These are phyloP conservation scores for Phenoliferia sp. DNA, from an alignment of 1,284 basidiomycete genomes.

Conservation along the genomic window DNA sequence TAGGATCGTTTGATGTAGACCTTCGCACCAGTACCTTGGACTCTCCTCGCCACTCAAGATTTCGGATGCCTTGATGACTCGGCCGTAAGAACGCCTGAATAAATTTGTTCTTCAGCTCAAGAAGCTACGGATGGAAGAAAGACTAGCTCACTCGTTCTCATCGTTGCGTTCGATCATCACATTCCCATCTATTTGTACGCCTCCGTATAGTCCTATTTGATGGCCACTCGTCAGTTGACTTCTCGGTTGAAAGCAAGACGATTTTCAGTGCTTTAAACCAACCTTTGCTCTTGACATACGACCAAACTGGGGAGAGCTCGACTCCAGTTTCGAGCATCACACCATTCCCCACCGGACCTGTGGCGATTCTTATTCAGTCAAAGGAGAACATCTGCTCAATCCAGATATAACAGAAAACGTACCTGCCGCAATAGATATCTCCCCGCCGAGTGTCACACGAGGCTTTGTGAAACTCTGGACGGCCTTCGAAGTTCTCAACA, in stretches of 20 bases:
- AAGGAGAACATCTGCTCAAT: not conserved
- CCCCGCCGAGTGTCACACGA: slow-evolving; percentile 35
- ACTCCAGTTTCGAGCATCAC: slow-evolving; percentile 38
- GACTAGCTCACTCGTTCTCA: slow-evolving; percentile 27
- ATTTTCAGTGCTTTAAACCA: not conserved
- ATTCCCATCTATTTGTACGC: slow-evolving; percentile 40
- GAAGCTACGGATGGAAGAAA: not conserved
- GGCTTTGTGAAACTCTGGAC: slow-evolving; percentile 22
- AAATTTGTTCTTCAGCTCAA: too few species aligned
- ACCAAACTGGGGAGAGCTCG: slow-evolving; percentile 36
- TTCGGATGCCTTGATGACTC: slow-evolving; percentile 11
- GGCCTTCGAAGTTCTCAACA: slow-evolving; percentile 39
- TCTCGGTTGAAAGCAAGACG: not conserved
- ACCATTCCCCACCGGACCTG: slow-evolving; percentile 44
- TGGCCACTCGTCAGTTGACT: not conserved
- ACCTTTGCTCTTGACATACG: slow-evolving; percentile 41
- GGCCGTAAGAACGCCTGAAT: slow-evolving; percentile 13
- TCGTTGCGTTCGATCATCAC: slow-evolving; percentile 30
- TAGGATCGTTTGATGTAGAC: slow-evolving; percentile 13
- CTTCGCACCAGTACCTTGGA: not conserved
- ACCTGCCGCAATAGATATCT: slow-evolving; percentile 19
- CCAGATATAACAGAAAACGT: slow-evolving; percentile 7
- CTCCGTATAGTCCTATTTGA: slow-evolving; percentile 38
- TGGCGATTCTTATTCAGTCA: slow-evolving; percentile 5
- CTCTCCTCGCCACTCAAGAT: slow-evolving; percentile 11